Percentiles rank a stretch among this genome's conserved stretches.
phyloP scores from a whole-genome alignment of 2,329 filamentous ascomycete genomes.

The Aureobasidium melanogenum region DNA sequence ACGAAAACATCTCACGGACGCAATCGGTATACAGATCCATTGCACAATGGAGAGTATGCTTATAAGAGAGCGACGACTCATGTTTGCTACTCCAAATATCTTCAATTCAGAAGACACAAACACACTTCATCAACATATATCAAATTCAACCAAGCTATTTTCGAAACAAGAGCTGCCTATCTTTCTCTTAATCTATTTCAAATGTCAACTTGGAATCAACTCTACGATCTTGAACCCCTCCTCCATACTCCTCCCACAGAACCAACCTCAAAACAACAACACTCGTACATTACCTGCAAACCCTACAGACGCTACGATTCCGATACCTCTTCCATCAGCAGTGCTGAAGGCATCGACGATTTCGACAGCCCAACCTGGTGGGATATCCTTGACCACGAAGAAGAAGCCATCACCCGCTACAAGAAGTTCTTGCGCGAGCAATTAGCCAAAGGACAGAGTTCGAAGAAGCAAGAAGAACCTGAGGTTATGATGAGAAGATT shows the following conservation, averaged over 20 bases:
- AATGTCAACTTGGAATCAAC: background rate
- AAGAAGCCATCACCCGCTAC: background rate
- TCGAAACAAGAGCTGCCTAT: background rate
- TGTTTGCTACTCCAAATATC: background rate
- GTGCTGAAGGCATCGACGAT: background rate
- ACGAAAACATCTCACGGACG: background rate
- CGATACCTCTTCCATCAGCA: background rate
- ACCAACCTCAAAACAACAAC: background rate
- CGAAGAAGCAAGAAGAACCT: background rate
- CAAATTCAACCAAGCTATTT: background rate
- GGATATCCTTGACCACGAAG: background rate
- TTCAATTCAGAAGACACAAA: background rate
- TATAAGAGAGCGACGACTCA: background rate
- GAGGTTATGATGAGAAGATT: background rate
- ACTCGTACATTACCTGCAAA: background rate
- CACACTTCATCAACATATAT: background rate
- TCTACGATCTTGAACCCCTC: background rate
- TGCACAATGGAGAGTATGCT: too few relatives aligned
- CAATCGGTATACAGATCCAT: background rate
- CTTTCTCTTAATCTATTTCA: background rate
- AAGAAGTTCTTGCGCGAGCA: background rate
- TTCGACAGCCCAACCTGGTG: background rate
- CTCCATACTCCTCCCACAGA: background rate
- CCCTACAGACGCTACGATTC: slow-evolving; percentile 1
- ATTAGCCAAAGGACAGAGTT: background rate